A percentile compares a stretch with the other conserved stretches of the same genome.
These are phyloP conservation scores for Oryza glaberrima DNA, from an alignment of 176 grass and related monocot genomes.

Conservation along the genomic window DNA sequence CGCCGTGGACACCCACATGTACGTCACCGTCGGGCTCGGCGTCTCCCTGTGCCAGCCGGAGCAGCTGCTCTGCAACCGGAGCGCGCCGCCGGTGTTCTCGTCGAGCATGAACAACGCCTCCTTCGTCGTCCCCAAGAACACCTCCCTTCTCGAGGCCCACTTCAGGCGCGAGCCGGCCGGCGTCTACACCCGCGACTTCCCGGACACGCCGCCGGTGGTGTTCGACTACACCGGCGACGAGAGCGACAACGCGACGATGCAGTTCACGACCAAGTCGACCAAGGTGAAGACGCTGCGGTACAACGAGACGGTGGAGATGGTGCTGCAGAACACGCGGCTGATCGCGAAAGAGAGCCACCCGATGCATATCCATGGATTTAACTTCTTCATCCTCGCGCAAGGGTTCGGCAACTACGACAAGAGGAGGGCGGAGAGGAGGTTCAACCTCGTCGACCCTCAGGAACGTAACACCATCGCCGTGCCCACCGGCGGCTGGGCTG, in stretches of 20 bases:
- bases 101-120: conserved; percentile 86
- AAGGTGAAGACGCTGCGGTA: conserved; percentile 55
- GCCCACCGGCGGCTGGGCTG: conserved; percentile 60
- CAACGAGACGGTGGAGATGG: conserved; percentile 68
- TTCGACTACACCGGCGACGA: conserved; percentile 58
- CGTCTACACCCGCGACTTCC: conserved; percentile 70
- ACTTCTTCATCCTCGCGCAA: conserved; percentile 77
- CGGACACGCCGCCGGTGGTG: conserved; percentile 43
- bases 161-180: background rate
- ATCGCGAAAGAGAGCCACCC: conserved; percentile 72
- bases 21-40: conserved; percentile 59
- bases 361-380: conserved; percentile 71
- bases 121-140: conserved; percentile 38
- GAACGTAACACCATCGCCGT: conserved; percentile 72
- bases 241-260: conserved; percentile 12
- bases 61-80: conserved; percentile 45
- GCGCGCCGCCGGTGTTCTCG: conserved; percentile 16
- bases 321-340: conserved; percentile 73
- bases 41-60: conserved; percentile 32
- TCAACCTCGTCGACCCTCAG: conserved; percentile 62
- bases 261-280: conserved; percentile 51
- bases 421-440: background rate
- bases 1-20: conserved; percentile 50
- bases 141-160: conserved; percentile 62
- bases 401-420: conserved; percentile 68